Evolutionary conservation across 2,329 filamentous ascomycete genomes (phyloP), one percentile per base, ranked within the genome.

Genomic region (Xylaria sp.): DNA sequence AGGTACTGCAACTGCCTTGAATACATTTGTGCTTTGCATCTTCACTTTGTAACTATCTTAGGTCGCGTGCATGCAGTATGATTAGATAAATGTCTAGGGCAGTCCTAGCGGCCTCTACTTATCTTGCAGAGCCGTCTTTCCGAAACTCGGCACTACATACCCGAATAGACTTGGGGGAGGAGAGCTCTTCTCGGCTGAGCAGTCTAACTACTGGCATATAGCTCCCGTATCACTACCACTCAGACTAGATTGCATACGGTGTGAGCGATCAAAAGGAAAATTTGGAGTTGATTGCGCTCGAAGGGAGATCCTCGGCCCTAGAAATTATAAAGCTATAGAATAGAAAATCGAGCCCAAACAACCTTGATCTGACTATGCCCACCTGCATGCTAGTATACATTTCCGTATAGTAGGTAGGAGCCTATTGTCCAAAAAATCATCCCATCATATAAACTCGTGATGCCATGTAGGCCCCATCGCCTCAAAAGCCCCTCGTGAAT

Each of bases 361-460:
- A 35, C 32, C 32, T 35, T 35, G 10, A 32, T 16, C 16, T 21
- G 18, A 25, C 27, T 62, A 58, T 29, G 23, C 18, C 44, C 16
- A 55, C 51, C 29, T n/a, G 25, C 10, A 63, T 57, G 47, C 37
- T 57, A 60, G 18, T 65, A 55, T 65, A 65, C 51, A 65, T 58
- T 65, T 62, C 58, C 6, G 44, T 12, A 21, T 35, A 54, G 29
- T 5, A 29, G 35, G 18, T 1, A 29, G 29, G 6, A 47, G 25
- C 29, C 47, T 35, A 18, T 40, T 48, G 25, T 18, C 32, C 48
- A 40, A 51, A 25, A 51, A 13, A 50, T 53, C 62, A 27, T 69
- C 40, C 51, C 59, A 29, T 60, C 66, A 48, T 65, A 18, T 60
- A 42, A 60, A 54, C 55, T 66, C 60, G 53, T 63, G 23, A 66